Evolutionary conservation across 139 green algal species (phyloP).

Genomic region (Pedinophyceae sp.): DNA sequence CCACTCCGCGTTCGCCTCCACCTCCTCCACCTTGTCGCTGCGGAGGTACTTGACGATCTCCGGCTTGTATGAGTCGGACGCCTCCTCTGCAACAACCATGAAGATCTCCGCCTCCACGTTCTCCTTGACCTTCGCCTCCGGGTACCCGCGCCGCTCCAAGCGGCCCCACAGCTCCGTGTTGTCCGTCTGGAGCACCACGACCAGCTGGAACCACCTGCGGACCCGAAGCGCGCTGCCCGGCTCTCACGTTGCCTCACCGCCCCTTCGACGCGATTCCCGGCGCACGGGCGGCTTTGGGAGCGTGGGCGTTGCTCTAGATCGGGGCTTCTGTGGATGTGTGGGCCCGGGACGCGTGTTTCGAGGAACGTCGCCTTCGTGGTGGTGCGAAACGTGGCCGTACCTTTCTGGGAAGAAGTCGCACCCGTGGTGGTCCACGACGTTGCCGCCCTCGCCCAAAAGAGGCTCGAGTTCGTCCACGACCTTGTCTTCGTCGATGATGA

Average conservation of each 20-base stretch:
- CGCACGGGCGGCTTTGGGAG: too few species aligned
- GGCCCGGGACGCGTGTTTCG: too few species aligned
- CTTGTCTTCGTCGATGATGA: slow-evolving; percentile 91
- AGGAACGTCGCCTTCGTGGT: too few species aligned
- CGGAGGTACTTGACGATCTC: slow-evolving; percentile 68
- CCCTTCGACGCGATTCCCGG: too few species aligned
- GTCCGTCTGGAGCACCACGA: slow-evolving; percentile 84
- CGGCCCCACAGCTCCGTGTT: slow-evolving; percentile 79
- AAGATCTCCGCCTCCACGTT: slow-evolving; percentile 93
- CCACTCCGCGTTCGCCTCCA: slow-evolving; percentile 74
- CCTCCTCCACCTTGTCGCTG: slow-evolving; percentile 76
- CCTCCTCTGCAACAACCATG: slow-evolving; percentile 87
- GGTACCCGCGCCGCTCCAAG: slow-evolving; percentile 69
- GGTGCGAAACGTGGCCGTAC: too few species aligned
- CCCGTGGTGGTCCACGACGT: slow-evolving; percentile 85
- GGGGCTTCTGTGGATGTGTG: too few species aligned
- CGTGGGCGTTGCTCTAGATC: too few species aligned
- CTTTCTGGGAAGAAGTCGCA: slow-evolving; percentile 97
- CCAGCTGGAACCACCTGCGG: slow-evolving; percentile 88
- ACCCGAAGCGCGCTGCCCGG: too few species aligned
- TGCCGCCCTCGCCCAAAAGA: slow-evolving; percentile 49
- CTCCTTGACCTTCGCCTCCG: slow-evolving; percentile 67
- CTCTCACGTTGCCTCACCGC: too few species aligned
- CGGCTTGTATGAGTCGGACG: slow-evolving; percentile 71
- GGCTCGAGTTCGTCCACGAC: slow-evolving; percentile 82